Conservation (phyloP, 495 filamentous ascomycete genomes). For the Lophium mytilinum region DNA sequence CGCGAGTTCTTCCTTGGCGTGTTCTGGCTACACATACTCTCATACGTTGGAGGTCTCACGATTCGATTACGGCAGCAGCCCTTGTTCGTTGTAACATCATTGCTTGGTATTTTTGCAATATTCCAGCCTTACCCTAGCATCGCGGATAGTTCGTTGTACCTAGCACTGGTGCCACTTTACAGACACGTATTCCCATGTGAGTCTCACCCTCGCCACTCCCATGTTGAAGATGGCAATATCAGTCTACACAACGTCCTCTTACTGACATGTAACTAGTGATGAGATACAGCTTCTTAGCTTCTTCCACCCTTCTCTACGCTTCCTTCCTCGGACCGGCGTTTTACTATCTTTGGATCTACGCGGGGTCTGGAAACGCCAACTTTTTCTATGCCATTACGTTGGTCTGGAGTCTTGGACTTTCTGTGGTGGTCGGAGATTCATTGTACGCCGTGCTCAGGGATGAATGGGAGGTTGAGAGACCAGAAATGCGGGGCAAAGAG, state of each 20-base stretch:
- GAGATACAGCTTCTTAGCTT: constrained; percentile 84
- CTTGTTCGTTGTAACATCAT: constrained; percentile 69
- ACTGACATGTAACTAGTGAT: constrained; percentile 50
- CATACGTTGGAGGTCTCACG: constrained; percentile 78
- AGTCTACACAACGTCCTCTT: not conserved
- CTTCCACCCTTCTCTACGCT: constrained; percentile 74
- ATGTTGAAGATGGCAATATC: not conserved
- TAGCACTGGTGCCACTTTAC: constrained; percentile 79
- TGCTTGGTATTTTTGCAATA: constrained; percentile 80
- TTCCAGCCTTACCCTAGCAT: constrained; percentile 97
- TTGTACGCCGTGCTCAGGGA: constrained; percentile 84
- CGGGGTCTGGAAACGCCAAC: constrained; percentile 94
- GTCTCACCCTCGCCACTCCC: constrained; percentile 25
- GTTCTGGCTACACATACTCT: constrained; percentile 90
- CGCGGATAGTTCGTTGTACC: constrained; percentile 73
- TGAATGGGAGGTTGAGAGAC: constrained; percentile 88
- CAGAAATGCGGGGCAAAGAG: constrained; percentile 80
- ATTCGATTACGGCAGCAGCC: constrained; percentile 69
- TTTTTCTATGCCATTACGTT: constrained; percentile 99
- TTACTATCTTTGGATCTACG: constrained; percentile 97
- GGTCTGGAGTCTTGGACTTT: constrained; percentile 87
- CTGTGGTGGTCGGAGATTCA: constrained; percentile 70
- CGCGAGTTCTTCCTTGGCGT: constrained; percentile 93
- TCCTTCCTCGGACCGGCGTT: constrained; percentile 88
- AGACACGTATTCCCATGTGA: constrained; percentile 83